phyloP scores from a whole-genome alignment of 441 rosid species.

The Brassica balearica region DNA sequence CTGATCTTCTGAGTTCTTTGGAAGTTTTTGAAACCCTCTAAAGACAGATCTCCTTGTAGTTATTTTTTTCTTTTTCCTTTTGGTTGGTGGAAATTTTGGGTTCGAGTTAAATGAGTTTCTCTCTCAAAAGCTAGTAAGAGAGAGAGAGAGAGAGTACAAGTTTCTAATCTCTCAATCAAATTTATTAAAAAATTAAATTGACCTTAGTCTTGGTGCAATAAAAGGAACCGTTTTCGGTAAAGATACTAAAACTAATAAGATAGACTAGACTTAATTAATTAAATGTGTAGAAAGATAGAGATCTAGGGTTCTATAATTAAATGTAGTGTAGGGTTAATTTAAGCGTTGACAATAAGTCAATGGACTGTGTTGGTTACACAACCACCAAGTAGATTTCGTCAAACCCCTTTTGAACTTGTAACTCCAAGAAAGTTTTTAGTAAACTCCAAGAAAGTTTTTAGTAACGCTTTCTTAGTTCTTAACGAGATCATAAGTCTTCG shows the following conservation, averaged over 20 bases:
- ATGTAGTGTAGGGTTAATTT: constrained; percentile 31
- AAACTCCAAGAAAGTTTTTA: constrained; percentile 34
- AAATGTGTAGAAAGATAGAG: constrained; percentile 18
- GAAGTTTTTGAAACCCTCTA: constrained; percentile 31
- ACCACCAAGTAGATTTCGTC: constrained; percentile 46
- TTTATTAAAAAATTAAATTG: constrained; percentile 45
- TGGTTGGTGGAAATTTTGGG: constrained; percentile 41
- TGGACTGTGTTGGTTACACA: constrained; percentile 36
- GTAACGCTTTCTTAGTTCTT: constrained; percentile 37
- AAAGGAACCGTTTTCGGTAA: constrained; percentile 35
- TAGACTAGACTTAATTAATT: constrained; percentile 5
- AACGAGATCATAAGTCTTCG: constrained; percentile 37
- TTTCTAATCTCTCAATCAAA: constrained; percentile 35
- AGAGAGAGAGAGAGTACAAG: constrained; percentile 26
- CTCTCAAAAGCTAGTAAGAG: constrained; percentile 37
- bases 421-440: constrained; percentile 36
- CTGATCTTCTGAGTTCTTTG: constrained; percentile 21
- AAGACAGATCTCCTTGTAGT: constrained; percentile 39
- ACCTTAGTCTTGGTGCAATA: constrained; percentile 43
- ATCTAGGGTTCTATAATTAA: constrained; percentile 9
- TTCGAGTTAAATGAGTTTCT: constrained; percentile 43
- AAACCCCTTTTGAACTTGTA: constrained; percentile 35
- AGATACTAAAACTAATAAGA: constrained; percentile 7
- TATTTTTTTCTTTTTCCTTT: constrained; percentile 19
- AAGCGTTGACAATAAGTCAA: constrained; percentile 50